Evolutionary conservation across 2,329 filamentous ascomycete species (phyloP).

Genomic region (Cyphellophora attinorum): DNA sequence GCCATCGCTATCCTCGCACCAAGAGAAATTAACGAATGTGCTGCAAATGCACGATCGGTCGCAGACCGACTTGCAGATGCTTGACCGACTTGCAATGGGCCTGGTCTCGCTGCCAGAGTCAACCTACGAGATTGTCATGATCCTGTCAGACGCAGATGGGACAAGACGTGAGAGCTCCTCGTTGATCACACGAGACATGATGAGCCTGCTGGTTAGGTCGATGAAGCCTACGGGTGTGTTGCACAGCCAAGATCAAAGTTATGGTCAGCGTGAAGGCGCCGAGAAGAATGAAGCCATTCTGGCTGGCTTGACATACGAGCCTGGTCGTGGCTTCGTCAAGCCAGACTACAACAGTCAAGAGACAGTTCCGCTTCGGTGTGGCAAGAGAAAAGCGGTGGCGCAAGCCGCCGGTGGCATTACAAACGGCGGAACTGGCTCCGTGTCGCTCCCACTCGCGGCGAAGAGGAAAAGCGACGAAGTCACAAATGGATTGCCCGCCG

Average conservation of each 20-base stretch:
- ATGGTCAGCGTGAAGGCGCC: conserved; percentile 33
- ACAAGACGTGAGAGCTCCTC: conserved; percentile 54
- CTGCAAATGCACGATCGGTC: conserved; percentile 65
- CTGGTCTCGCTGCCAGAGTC: conserved; percentile 65
- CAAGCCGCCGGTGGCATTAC: conserved; percentile 18
- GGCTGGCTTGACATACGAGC: conserved; percentile 60
- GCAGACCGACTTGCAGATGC: conserved; percentile 88
- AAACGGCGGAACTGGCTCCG: conserved; percentile 5
- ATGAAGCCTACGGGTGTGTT: conserved; percentile 62
- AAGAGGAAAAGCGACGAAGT: conserved; percentile 29
- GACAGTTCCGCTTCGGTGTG: conserved; percentile 55
- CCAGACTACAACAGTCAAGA: conserved; percentile 50
- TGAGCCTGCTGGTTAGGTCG: conserved; percentile 58
- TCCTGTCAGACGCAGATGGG: conserved; percentile 70
- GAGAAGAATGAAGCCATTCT: conserved; percentile 73
- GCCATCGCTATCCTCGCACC: conserved; percentile 78
- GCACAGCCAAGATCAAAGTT: conserved; percentile 57
- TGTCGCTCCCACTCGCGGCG: conserved; percentile 24
- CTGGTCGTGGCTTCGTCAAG: conserved; percentile 61
- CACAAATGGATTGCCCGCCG: conserved; percentile 35
- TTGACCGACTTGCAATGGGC: conserved; percentile 79
- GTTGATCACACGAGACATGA: conserved; percentile 59
- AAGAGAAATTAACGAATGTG: conserved; percentile 62
- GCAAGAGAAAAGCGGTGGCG: conserved; percentile 44
- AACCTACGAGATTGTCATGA: conserved; percentile 75